Base-by-base conservation (phyloP, 2,329 filamentous ascomycete species). In the Pseudogymnoascus sp. region DNA sequence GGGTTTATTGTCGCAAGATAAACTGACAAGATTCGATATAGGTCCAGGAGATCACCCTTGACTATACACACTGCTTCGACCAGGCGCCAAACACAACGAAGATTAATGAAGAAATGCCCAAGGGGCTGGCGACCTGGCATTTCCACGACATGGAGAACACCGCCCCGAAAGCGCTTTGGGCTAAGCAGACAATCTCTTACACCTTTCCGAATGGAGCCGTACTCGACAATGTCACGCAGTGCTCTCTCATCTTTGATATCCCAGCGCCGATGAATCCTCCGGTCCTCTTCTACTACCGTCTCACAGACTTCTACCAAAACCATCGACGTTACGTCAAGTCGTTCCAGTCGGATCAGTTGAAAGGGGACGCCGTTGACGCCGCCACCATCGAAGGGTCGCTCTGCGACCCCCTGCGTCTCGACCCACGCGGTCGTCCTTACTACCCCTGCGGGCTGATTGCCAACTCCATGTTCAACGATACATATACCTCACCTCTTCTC, bases 231-330 rank as follows among this genome's bases (percentile, higher is more conserved):
- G 76, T 78, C 59, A 77, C 76, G 64, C 73, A 69, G 59, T 99
- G 95, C 81, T 83, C 83, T 33, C 76, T 99, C 62, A 81, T 85
- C 65, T 96, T 97, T 76, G 80, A 83, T 37, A 86, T 97, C 7
- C 91, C 91, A 1, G 88, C 93, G 70, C 79, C 86, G 63, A 88
- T 99, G 76, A 81, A 83, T 2, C 85, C 92, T 1, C 92, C 93
- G 0, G 90, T 99, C 9, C 84, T 93, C 65, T 86, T 97, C 76
- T 99, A 97, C 80, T 99, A 99, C 76, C 89, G 89, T 69, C 86
- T 99, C 66, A 93, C 91, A 63, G 96, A 97, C 78, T 99, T 99
- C 79, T 97, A 97, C 79, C 95, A 99, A 77, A 99, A 99, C 74
- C 95, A 99, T 74, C 89, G 95, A 67, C 88, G 93, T 75, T 99